Base-by-base conservation (phyloP, 352 stramenopile species). In the Sclerospora graminicola region DNA sequence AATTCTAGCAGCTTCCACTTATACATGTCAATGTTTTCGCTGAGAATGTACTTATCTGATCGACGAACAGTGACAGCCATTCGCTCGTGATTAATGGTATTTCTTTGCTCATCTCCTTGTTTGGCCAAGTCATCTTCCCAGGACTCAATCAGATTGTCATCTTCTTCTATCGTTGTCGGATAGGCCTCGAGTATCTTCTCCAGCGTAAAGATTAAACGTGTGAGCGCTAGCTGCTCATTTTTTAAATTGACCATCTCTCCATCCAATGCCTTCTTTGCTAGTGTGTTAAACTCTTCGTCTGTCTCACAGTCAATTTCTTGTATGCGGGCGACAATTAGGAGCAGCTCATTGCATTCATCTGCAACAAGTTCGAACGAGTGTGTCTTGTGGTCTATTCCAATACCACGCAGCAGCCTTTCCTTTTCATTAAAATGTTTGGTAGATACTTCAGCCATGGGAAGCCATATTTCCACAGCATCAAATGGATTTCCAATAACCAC, bases 401-500 rank as follows among this genome's bases (percentile, higher is more conserved):
- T 74, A 8, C 42, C 51, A 4, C 48, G 38, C 1, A 89, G 50
- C 27, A 80, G 34, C 10, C 45, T 41, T 4, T 63, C 60, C 40
- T 88, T 86, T 26, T 59, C 59, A 2, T 72, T 23, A 20, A 64
- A 86, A 6, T 65, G 43, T 4, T 54, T 57, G 5, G 69, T 70
- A 6, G 66, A 67, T 2, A 29, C 41, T 42, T 69, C 45, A 33
- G 80, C 58, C 73, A 88, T 85, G 0, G 71, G 73, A 19, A 86
- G 37, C 72, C 74, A 88, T 39, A 88, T 51, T 8, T 90, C 79
- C 24, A 90, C 61, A 11, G 73, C 63, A 40, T 90, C 76, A 41
- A 72, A 83, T 31, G 65, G 60, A 48, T 91, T 88, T 9, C 62
- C 54, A 0, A 67, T 51, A 20, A 88, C 47, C 28, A 91, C 72